Conservation (phyloP, 1,139 yeast species). For the Geotrichum fermentans region DNA sequence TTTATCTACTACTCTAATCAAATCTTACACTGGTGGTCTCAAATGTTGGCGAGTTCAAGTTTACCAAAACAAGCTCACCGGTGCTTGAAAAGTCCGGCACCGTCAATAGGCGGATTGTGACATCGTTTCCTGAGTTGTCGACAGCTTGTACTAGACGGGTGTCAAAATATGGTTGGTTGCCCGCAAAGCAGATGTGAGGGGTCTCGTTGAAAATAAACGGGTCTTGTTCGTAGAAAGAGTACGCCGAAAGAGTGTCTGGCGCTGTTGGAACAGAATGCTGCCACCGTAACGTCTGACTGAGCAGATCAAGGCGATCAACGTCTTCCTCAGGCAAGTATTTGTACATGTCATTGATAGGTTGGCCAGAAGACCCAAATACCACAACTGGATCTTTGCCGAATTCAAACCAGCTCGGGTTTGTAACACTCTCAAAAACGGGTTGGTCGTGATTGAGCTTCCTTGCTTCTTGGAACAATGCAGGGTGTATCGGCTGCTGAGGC, state of each 20-base stretch:
- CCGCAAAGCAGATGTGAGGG: slow-evolving; percentile 83
- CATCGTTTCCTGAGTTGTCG: slow-evolving; percentile 32
- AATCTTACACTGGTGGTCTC: slow-evolving; percentile 14
- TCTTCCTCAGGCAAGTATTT: slow-evolving; percentile 47
- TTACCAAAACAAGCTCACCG: slow-evolving; percentile 64
- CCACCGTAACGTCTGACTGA: slow-evolving; percentile 73
- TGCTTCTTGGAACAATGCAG: slow-evolving; percentile 56
- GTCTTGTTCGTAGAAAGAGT: slow-evolving; percentile 75
- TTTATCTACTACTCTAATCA: not conserved
- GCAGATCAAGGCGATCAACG: slow-evolving; percentile 46
- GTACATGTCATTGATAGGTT: slow-evolving; percentile 70
- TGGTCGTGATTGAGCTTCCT: slow-evolving; percentile 40
- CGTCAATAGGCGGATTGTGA: slow-evolving; percentile 50
- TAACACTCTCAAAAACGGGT: slow-evolving; percentile 44
- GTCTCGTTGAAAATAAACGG: slow-evolving; percentile 74
- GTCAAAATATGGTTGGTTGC: slow-evolving; percentile 66
- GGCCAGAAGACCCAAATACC: slow-evolving; percentile 75
- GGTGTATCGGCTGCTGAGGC: slow-evolving; percentile 88
- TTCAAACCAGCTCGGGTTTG: slow-evolving; percentile 76
- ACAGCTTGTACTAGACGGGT: slow-evolving; percentile 39
- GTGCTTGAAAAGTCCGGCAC: slow-evolving; percentile 66
- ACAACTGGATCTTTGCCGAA: slow-evolving; percentile 42
- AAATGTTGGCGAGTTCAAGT: slow-evolving; percentile 40
- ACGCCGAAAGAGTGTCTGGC: slow-evolving; percentile 87
- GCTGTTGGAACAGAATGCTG: slow-evolving; percentile 90